A percentile compares a stretch with the other conserved stretches of the same genome.
phyloP scores from a whole-genome alignment of 2,329 filamentous ascomycete genomes.

The Daldinia eschscholtzii region DNA sequence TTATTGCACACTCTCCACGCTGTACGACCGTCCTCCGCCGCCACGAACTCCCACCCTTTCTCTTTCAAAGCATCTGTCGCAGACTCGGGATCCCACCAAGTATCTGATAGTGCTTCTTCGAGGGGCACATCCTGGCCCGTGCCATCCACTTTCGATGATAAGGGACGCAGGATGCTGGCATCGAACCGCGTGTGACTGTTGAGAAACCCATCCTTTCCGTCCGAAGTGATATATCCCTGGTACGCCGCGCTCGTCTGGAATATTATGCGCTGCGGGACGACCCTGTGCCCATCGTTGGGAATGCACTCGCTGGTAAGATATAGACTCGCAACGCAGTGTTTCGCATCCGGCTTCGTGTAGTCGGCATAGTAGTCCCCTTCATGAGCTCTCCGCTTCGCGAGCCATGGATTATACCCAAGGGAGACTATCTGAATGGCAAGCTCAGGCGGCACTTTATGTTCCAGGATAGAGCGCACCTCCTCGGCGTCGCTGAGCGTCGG shows the following conservation, averaged over 20 bases:
- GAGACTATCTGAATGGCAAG: conserved; percentile 11
- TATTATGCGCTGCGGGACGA: conserved; percentile 31
- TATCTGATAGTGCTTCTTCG: not conserved
- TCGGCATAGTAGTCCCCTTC: not conserved
- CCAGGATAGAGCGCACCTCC: not conserved
- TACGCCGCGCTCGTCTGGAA: conserved; percentile 43
- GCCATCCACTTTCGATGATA: not conserved
- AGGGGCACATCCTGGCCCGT: not conserved
- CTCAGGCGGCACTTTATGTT: conserved; percentile 11
- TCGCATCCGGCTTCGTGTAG: not conserved
- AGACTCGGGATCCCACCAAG: conserved; percentile 5
- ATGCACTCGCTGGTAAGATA: conserved; percentile 16
- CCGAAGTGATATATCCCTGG: conserved; percentile 39
- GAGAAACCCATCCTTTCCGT: conserved; percentile 37
- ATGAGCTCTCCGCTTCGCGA: conserved; percentile 3
- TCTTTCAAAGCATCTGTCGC: conserved; percentile 19
- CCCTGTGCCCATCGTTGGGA: not conserved
- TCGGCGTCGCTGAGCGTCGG: conserved; percentile 6
- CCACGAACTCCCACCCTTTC: conserved; percentile 39
- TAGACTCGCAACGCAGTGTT: conserved; percentile 7
- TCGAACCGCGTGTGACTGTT: conserved; percentile 46
- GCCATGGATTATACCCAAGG: conserved; percentile 14
- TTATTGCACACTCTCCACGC: conserved; percentile 39
- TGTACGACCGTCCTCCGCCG: conserved; percentile 15
- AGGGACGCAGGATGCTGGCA: conserved; percentile 40